A percentile compares a stretch with the other conserved stretches of the same genome.
phyloP scores from a whole-genome alignment of 169 alveolate genomes.

The Amoebophrya sp. region DNA sequence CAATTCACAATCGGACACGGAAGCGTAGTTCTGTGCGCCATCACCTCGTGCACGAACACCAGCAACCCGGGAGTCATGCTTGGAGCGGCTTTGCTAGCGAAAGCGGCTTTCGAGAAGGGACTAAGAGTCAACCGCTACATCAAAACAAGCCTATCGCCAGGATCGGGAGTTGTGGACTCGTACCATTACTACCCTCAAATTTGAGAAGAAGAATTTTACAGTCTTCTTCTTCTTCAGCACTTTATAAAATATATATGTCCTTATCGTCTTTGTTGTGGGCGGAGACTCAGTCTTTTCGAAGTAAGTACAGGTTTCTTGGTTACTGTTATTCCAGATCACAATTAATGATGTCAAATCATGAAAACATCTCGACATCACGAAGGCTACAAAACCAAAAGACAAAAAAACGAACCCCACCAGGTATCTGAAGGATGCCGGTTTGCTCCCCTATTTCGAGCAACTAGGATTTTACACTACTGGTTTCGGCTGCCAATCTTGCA shows the following conservation, averaged over 20 bases:
- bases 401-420: slow-evolving; percentile 14
- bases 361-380: not conserved
- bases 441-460: not conserved
- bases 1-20: slow-evolving; percentile 60
- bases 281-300: too few relatives aligned
- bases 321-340: too few relatives aligned
- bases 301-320: slow-evolving; percentile 54
- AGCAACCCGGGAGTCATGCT: slow-evolving; percentile 93
- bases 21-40: slow-evolving; percentile 87
- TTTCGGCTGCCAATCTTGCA: slow-evolving; percentile 97
- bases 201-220: too few relatives aligned
- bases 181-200: too few relatives aligned
- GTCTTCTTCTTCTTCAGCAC: too few relatives aligned
- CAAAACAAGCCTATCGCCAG: slow-evolving; percentile 73
- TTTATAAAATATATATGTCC: too few relatives aligned
- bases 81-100: slow-evolving; percentile 92
- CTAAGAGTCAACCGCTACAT: slow-evolving; percentile 62
- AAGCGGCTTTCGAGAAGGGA: slow-evolving; percentile 81
- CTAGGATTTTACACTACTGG: slow-evolving; percentile 90
- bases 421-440: not conserved
- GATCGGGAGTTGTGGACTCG: slow-evolving; percentile 55
- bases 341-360: not conserved
- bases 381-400: not conserved
- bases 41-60: slow-evolving; percentile 94
- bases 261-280: too few relatives aligned